Base-by-base conservation (phyloP, 2,329 filamentous ascomycete genomes). In the Macrophomina pseudophaseolina region DNA sequence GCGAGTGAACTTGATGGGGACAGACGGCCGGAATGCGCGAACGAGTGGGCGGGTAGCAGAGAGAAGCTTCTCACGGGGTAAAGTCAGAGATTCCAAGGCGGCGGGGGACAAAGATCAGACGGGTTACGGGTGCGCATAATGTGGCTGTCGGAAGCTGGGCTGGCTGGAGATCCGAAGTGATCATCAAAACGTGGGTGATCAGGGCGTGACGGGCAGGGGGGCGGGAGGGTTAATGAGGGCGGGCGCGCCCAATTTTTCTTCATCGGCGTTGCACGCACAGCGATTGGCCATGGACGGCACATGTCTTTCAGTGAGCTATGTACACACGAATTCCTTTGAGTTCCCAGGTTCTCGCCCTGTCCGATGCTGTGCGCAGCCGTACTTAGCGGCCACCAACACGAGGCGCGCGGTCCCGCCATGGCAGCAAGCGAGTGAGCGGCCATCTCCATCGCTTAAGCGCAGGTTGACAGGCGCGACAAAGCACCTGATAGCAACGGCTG, bases 121-220 rank as follows among this genome's bases (percentile, higher is more conserved):
- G 33, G 35, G 38, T 44, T 46, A 12, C 16, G 23, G 23, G 9
- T 40, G 11, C 38, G 60, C 35, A 46, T 58, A 28, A 32, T 16
- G 40, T 33, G 56, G 40, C 28, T 42, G 16, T 16, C 44, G 58
- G 44, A 49, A 38, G 44, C 6, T 23, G 18, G 28, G 18, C 23
- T n/a, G 58, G 44, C 58, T 44, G 58, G 42, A 38, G 58, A 62
- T 49, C 42, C 58, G 58, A 44, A 62, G 58, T 12, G 58, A 62
- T 62, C 44, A 62, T 8, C 56, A 48, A 44, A 46, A 46, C 56
- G 56, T 60, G 56, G 56, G 56, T 46, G 56, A 33, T 12, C 56
- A 46, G 54, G 54, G 40, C 32, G 40, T 30, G 38, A 33, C 23
- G 40, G 18, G 11, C 12, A 12, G 56, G 30, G 30, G 16, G 28